phyloP scores from a whole-genome alignment of 768 basidiomycete species.

The Boletus fagicola region DNA sequence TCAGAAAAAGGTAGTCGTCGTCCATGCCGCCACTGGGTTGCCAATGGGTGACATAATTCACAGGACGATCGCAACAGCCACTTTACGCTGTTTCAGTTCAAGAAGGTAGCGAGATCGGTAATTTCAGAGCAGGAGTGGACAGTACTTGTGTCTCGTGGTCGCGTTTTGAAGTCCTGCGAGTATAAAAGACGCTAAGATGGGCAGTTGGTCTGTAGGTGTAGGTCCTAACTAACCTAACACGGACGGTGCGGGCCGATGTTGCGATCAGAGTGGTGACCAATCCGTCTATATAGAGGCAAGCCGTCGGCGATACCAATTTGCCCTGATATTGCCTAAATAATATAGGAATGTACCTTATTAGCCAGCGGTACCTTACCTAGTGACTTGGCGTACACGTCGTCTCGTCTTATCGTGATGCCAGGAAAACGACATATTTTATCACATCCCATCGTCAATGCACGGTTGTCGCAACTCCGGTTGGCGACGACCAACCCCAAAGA shows the following conservation, averaged over 20 bases:
- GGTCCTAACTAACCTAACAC: too few relatives aligned
- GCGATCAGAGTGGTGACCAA: too few relatives aligned
- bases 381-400: not conserved
- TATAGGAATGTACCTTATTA: not conserved
- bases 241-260: too few relatives aligned
- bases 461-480: conserved; percentile 68
- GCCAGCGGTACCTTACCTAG: not conserved
- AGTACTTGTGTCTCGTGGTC: conserved; percentile 49
- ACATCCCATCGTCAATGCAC: conserved; percentile 73
- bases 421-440: conserved; percentile 51
- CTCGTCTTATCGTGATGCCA: conserved; percentile 24
- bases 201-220: too few relatives aligned
- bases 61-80: conserved; percentile 84
- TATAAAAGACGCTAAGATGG: conserved; percentile 75
- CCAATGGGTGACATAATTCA: not conserved
- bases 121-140: conserved; percentile 62
- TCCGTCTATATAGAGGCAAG: too few relatives aligned
- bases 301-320: too few relatives aligned
- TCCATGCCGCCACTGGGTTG: not conserved
- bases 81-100: conserved; percentile 82
- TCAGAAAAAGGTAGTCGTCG: conserved; percentile 53
- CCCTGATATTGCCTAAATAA: not conserved
- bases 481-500: conserved; percentile 62
- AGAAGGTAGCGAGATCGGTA: conserved; percentile 49
- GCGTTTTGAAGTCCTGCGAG: conserved; percentile 82